Percentiles rank a stretch among this genome's conserved stretches.
These are phyloP conservation scores for Solanum corneliomulleri DNA, from an alignment of 257 asterid genomes.

Conservation along the genomic window DNA sequence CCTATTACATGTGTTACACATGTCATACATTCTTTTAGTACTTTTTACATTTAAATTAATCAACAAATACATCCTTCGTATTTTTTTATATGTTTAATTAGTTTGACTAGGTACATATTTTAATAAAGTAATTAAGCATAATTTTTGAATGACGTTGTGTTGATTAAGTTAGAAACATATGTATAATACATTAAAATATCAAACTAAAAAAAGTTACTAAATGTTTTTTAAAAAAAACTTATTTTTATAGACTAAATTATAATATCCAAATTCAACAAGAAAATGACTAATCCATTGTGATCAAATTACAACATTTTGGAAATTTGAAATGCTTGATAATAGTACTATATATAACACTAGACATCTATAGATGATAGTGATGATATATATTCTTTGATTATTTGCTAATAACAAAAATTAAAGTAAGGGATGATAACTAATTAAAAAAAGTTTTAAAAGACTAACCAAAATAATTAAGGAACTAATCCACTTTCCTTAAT, in stretches of 20 bases:
- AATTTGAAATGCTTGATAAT: neutral
- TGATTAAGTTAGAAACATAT: neutral
- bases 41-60: too few species aligned
- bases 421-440: neutral
- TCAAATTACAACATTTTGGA: neutral
- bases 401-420: neutral
- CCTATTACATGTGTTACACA: neutral
- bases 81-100: neutral
- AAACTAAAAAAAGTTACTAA: neutral
- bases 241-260: neutral
- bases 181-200: neutral
- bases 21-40: neutral
- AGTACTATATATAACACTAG: neutral
- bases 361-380: neutral
- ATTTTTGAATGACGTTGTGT: neutral
- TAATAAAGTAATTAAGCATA: neutral
- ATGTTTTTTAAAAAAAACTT: too few species aligned
- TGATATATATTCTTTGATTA: neutral
- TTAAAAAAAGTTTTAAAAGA: too few species aligned
- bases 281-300: neutral
- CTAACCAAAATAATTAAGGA: neutral
- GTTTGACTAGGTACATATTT: neutral
- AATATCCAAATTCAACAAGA: neutral
- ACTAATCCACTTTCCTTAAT: neutral
- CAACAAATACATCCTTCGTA: too few species aligned